phyloP scores from a whole-genome alignment of 257 asterid species.

The Solanum peruvianum region DNA sequence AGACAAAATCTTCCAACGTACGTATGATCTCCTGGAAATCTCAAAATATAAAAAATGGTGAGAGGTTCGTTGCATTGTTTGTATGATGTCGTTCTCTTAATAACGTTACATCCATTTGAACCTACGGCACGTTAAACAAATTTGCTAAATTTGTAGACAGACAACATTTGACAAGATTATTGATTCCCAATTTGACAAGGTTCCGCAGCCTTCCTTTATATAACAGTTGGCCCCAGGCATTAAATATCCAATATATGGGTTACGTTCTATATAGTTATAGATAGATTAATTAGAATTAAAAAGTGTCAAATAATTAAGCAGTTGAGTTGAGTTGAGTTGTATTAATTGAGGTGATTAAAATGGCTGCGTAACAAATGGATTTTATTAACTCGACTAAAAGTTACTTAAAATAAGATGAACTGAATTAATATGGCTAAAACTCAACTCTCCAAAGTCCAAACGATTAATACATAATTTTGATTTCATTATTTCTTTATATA shows the following conservation, averaged over 20 bases:
- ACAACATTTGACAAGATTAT: background rate
- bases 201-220: background rate
- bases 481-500: no score
- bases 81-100: background rate
- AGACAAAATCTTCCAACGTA: background rate
- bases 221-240: background rate
- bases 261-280: background rate
- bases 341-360: background rate
- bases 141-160: background rate
- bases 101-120: background rate
- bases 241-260: background rate
- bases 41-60: background rate
- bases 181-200: background rate
- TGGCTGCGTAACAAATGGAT: background rate
- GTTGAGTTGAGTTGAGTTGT: background rate
- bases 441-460: no score
- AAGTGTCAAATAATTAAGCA: background rate
- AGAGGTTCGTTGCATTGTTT: background rate
- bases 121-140: background rate
- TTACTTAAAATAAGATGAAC: background rate
- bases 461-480: no score
- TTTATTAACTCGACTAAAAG: background rate
- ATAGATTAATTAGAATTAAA: background rate
- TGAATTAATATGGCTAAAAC: background rate
- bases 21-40: background rate